A percentile compares a stretch with the other conserved stretches of the same genome.
Conservation (phyloP, 306 rosid species). For the apple (Malus domestica) region DNA sequence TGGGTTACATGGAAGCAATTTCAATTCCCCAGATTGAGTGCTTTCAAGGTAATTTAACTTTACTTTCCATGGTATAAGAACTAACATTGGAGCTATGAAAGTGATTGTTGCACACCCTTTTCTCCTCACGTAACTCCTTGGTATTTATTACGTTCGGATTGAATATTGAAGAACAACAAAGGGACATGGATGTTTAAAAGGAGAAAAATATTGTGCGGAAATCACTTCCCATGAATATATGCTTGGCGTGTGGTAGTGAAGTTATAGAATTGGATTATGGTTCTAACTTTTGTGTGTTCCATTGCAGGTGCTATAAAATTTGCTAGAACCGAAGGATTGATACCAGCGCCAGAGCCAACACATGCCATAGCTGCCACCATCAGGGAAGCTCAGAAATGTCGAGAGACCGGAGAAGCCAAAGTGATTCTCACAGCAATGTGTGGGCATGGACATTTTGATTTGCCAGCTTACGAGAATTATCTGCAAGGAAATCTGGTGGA, state of each 20-base stretch:
- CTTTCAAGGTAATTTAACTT: slow-evolving; percentile 48
- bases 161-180: no score
- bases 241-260: neutral
- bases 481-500: slow-evolving; percentile 84
- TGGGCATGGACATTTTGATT: slow-evolving; percentile 93
- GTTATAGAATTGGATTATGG: neutral
- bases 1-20: slow-evolving; percentile 87
- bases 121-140: no score
- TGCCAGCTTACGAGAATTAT: slow-evolving; percentile 74
- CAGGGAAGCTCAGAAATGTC: slow-evolving; percentile 74
- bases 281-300: neutral
- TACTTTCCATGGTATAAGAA: neutral
- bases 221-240: no score
- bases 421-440: slow-evolving; percentile 94
- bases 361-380: slow-evolving; percentile 91
- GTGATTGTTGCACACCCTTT: no score
- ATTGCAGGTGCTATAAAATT: slow-evolving; percentile 76
- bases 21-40: slow-evolving; percentile 85
- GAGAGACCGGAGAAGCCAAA: slow-evolving; percentile 72
- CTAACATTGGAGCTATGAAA: neutral
- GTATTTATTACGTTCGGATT: no score
- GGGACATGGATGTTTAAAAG: no score
- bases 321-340: slow-evolving; percentile 85
- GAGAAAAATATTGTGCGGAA: no score
- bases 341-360: slow-evolving; percentile 95